phyloP scores from a whole-genome alignment of 176 grass and related monocot genomes.

The Elaeis guineensis region DNA sequence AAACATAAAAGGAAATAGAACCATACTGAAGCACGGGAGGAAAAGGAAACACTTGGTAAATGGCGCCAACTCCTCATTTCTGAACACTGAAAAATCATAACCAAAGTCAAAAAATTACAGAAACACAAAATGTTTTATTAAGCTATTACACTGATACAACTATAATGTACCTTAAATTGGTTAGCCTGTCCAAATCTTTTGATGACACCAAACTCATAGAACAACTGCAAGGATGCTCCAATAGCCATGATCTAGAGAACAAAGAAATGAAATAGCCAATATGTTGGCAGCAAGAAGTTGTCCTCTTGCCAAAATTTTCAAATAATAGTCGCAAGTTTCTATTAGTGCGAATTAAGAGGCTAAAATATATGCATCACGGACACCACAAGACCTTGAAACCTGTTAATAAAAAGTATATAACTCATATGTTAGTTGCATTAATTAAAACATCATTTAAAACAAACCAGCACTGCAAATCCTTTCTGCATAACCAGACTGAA shows the following conservation, averaged over 20 bases:
- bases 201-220: conserved; percentile 35
- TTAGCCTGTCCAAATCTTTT: conserved; percentile 27
- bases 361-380: too few species aligned
- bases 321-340: too few species aligned
- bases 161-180: conserved; percentile 44
- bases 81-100: conserved; percentile 29
- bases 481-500: too few species aligned
- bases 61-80: conserved; percentile 46
- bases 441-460: too few species aligned
- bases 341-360: too few species aligned
- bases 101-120: conserved; percentile 15
- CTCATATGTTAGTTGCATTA: too few species aligned
- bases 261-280: too few species aligned
- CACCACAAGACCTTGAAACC: too few species aligned
- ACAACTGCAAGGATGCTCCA: conserved; percentile 54
- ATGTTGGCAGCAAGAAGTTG: too few species aligned
- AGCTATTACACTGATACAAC: background rate
- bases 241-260: conserved; percentile 42
- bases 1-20: conserved; percentile 1
- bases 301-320: too few species aligned
- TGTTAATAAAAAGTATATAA: too few species aligned
- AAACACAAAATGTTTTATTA: conserved; percentile 14
- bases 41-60: conserved; percentile 34
- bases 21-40: conserved; percentile 42
- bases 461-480: too few species aligned